A percentile compares a stretch with the other conserved stretches of the same genome.
Conservation (phyloP, 441 rosid species). For the Pelargonium myrrhifolium region DNA sequence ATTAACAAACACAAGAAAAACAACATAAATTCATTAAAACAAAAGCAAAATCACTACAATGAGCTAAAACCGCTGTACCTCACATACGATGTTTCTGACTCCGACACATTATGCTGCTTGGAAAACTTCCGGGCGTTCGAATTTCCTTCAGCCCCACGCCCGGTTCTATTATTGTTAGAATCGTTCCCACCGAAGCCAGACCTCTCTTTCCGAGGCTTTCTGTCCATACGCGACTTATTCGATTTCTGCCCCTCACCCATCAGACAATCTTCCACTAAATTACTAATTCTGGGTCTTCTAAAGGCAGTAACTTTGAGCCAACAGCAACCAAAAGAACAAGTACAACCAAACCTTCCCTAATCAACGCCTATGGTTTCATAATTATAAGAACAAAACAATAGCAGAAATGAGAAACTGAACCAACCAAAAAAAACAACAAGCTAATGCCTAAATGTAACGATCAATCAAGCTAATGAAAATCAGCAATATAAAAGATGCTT, state of each 20-base stretch:
- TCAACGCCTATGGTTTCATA: too few relatives aligned
- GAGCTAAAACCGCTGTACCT: slow-evolving; percentile 29
- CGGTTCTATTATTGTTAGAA: slow-evolving; percentile 29
- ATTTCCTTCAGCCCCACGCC: slow-evolving; percentile 19
- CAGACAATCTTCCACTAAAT: slow-evolving; percentile 26
- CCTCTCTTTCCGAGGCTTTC: slow-evolving; percentile 24
- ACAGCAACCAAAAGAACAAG: too few relatives aligned
- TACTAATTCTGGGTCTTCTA: too few relatives aligned
- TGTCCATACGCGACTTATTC: slow-evolving; percentile 35
- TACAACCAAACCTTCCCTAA: too few relatives aligned
- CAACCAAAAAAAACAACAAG: too few relatives aligned
- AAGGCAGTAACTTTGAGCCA: too few relatives aligned
- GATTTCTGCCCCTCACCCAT: slow-evolving; percentile 48
- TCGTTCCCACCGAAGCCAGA: slow-evolving; percentile 40
- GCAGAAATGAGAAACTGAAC: too few relatives aligned
- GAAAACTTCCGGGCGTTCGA: slow-evolving; percentile 18
- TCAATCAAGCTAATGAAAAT: too few relatives aligned
- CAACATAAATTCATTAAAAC: background rate
- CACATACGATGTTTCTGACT: slow-evolving; percentile 39
- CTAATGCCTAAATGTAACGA: too few relatives aligned
- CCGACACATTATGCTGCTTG: slow-evolving; percentile 34
- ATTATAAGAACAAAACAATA: too few relatives aligned
- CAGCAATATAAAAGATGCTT: too few relatives aligned
- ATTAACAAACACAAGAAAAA: background rate
- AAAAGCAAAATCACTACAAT: background rate